Conservation (phyloP, 1,284 basidiomycete genomes). For the Pascua sp. region DNA sequence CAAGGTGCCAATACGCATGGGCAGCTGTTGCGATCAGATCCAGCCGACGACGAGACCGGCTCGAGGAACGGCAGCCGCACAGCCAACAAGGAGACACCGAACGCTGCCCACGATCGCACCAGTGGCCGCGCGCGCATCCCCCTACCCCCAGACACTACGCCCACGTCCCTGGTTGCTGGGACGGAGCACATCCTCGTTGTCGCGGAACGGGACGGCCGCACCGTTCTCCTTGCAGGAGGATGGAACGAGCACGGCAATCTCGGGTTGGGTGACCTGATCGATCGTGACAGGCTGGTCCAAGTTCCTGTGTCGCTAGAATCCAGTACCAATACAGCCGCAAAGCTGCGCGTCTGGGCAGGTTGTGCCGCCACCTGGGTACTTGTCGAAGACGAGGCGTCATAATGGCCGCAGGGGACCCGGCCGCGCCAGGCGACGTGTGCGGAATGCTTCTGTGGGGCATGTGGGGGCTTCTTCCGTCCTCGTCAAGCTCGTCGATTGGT, state of each 20-base stretch:
- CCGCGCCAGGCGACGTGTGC: neutral
- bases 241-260: slow-evolving; percentile 97
- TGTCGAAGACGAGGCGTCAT: neutral
- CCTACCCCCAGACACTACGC: neutral
- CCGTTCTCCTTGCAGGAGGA: slow-evolving; percentile 73
- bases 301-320: slow-evolving; percentile 3
- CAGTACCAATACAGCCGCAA: neutral
- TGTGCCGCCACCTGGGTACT: slow-evolving; percentile 16
- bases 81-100: too few species aligned
- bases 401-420: neutral
- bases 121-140: slow-evolving; percentile 2
- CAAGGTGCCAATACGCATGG: slow-evolving; percentile 66
- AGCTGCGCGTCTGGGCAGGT: slow-evolving; percentile 8
- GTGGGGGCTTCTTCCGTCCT: neutral
- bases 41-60: neutral
- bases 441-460: neutral
- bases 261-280: slow-evolving; percentile 59
- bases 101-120: too few species aligned
- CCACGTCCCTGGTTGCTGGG: slow-evolving; percentile 58
- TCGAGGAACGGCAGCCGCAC: neutral
- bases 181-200: slow-evolving; percentile 71
- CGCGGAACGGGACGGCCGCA: slow-evolving; percentile 2
- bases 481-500: neutral
- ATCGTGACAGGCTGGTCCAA: slow-evolving; percentile 52
- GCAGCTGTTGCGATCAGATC: slow-evolving; percentile 55